phyloP scores from a whole-genome alignment of 495 filamentous ascomycete genomes.

The Cetradonia linearis region DNA sequence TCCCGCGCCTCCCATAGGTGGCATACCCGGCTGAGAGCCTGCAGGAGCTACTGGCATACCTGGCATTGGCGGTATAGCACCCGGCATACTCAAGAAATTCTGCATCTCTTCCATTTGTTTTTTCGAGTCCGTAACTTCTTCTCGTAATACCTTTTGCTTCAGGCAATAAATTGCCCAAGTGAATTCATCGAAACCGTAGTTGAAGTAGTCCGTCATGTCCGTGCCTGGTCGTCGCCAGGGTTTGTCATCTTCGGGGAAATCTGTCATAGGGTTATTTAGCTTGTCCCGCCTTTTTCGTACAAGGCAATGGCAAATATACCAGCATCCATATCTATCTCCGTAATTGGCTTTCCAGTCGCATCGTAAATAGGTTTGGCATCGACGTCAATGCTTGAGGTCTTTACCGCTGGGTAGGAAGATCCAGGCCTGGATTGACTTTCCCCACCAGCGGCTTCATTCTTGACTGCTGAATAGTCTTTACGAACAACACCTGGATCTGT shows the following conservation, averaged over 20 bases:
- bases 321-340: conserved; percentile 70
- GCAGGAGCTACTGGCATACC: conserved; percentile 42
- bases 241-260: conserved; percentile 76
- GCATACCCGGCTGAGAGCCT: conserved; percentile 39
- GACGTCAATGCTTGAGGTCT: conserved; percentile 73
- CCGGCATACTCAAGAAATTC: conserved; percentile 64
- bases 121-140: conserved; percentile 64
- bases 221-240: conserved; percentile 95
- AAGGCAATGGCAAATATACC: conserved; percentile 30
- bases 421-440: conserved; percentile 41
- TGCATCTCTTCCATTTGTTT: conserved; percentile 84
- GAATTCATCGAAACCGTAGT: conserved; percentile 99
- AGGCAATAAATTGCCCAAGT: conserved; percentile 93
- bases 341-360: conserved; percentile 64
- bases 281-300: neutral
- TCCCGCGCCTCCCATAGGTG: conserved; percentile 58
- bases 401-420: conserved; percentile 52
- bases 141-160: conserved; percentile 69
- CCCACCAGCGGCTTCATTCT: conserved; percentile 33
- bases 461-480: conserved; percentile 20
- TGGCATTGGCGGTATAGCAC: conserved; percentile 59
- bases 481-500: conserved; percentile 8
- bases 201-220: conserved; percentile 94
- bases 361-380: conserved; percentile 72
- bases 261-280: conserved; percentile 28